These are phyloP conservation scores for Colletotrichum graminicola DNA, from an alignment of 2,329 filamentous ascomycete genomes.

Conservation along the genomic window DNA sequence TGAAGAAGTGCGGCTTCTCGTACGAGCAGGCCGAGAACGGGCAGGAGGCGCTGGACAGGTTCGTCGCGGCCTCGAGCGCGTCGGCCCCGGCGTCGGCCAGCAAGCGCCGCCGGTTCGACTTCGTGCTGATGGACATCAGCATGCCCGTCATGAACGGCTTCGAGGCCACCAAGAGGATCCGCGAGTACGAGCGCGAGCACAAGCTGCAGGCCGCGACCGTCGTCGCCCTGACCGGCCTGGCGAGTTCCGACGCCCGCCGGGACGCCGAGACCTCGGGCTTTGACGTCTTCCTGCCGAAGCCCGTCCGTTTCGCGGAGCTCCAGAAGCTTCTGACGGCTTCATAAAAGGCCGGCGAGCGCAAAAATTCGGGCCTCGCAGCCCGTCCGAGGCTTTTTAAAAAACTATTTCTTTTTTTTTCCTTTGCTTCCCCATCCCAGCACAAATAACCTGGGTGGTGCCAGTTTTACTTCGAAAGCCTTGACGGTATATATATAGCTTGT, in stretches of 20 bases:
- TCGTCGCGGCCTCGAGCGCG: slow-evolving; percentile 48
- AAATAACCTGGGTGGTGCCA: background rate
- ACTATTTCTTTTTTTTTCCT: too few species aligned
- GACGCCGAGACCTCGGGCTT: slow-evolving; percentile 63
- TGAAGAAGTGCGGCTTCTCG: slow-evolving; percentile 56
- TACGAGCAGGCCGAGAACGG: slow-evolving; percentile 61
- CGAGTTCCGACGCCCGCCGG: slow-evolving; percentile 60
- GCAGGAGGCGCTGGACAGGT: slow-evolving; percentile 60
- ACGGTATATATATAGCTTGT: slow-evolving; percentile 6
- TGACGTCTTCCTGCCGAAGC: slow-evolving; percentile 65
- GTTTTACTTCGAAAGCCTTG: background rate
- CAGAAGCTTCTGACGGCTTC: slow-evolving; percentile 50
- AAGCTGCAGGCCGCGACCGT: slow-evolving; percentile 56
- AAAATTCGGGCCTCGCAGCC: background rate
- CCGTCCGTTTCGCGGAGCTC: slow-evolving; percentile 58
- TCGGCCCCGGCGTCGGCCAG: slow-evolving; percentile 10
- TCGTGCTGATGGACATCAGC: slow-evolving; percentile 62
- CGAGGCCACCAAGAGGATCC: slow-evolving; percentile 62
- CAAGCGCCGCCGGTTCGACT: slow-evolving; percentile 48
- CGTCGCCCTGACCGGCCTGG: slow-evolving; percentile 66
- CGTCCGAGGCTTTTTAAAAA: too few species aligned
- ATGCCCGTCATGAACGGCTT: slow-evolving; percentile 69
- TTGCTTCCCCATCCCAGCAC: background rate
- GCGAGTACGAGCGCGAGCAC: slow-evolving; percentile 59
- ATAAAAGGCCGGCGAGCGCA: background rate